Conservation (phyloP, 176 grass and related monocot species). For the Dendrocalamus sinicus region DNA sequence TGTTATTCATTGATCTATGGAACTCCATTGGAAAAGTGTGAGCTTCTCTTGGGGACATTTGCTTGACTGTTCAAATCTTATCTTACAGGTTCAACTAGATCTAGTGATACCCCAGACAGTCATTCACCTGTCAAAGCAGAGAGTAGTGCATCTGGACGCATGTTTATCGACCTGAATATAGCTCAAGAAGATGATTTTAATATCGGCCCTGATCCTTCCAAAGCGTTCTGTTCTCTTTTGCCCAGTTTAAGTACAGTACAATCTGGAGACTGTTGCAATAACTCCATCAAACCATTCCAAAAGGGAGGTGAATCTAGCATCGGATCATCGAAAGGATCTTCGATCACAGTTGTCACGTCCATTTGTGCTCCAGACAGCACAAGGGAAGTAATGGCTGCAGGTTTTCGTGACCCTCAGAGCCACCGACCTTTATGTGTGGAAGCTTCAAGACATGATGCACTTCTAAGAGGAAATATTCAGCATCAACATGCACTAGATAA, state of each 20-base stretch:
- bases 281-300: constrained; percentile 43
- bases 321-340: constrained; percentile 60
- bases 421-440: constrained; percentile 9
- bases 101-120: constrained; percentile 43
- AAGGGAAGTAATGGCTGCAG: constrained; percentile 33
- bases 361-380: constrained; percentile 43
- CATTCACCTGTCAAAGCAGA: constrained; percentile 49
- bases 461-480: constrained; percentile 4
- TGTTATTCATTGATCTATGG: not conserved
- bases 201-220: constrained; percentile 28
- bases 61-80: constrained; percentile 25
- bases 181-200: constrained; percentile 68
- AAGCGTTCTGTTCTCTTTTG: constrained; percentile 37
- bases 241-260: constrained; percentile 38
- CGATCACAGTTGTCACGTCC: constrained; percentile 38
- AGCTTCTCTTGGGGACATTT: constrained; percentile 25
- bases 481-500: constrained; percentile 20
- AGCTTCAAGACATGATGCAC: constrained; percentile 32
- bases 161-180: constrained; percentile 79
- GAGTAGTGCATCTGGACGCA: constrained; percentile 32
- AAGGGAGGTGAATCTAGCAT: constrained; percentile 59
- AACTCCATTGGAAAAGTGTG: not conserved
- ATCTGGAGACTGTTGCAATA: constrained; percentile 41
- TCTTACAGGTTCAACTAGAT: constrained; percentile 56
- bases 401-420: constrained; percentile 31